Base-by-base conservation (phyloP, 345 rosid species). In the Nephelium lappaceum region DNA sequence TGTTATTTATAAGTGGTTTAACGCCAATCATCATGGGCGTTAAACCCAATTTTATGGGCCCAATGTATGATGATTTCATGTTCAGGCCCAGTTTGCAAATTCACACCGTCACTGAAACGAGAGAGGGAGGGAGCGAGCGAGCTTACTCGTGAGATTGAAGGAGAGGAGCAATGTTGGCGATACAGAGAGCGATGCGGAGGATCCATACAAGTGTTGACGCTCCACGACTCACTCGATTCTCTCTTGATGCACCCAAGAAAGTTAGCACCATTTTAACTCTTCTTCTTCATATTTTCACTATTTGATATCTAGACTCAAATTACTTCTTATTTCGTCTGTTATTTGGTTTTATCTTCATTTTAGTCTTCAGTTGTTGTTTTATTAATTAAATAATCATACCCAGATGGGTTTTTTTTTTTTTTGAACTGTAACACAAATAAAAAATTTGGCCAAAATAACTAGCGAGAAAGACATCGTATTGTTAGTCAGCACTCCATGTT, bases 191-290 rank as follows among this genome's bases (percentile, higher is more conserved):
- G 3, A 53, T 85, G 49, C 87, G 84, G 67, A 80, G 87, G 79
- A 24, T 92, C 75, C 90, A 88, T 68, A 79, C 85, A 0, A 60
- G 77, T 11, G 77, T 31, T 11, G 82, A 76, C n/a, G 78, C 78
- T 77, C 92, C 93, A 0, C 86, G 82, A 78, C 87, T 92, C 75
- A 82, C 86, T 24, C 82, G 84, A 61, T 85, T 92, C 81, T 82
- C 91, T 74, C 83, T 90, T 24, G 36, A 83, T 74, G 85, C 91
- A 63, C 92, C 98, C 68, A 92, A 88, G 82, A 64, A 65, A 61
- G 98, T 93, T 82, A 82, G 87, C 70, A 79, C 80, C 47, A 71
- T 3, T 58, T 38, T 67, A 43, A 9, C 43, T 6, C 43, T 78
- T 55, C 0, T 11, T 39, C 6, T 78, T 65, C 55, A n/a, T 31